A percentile compares a stretch with the other conserved stretches of the same genome.
Evolutionary conservation across 2,329 filamentous ascomycete genomes (phyloP).

Genomic region (Allantophomopsis lycopodina): DNA sequence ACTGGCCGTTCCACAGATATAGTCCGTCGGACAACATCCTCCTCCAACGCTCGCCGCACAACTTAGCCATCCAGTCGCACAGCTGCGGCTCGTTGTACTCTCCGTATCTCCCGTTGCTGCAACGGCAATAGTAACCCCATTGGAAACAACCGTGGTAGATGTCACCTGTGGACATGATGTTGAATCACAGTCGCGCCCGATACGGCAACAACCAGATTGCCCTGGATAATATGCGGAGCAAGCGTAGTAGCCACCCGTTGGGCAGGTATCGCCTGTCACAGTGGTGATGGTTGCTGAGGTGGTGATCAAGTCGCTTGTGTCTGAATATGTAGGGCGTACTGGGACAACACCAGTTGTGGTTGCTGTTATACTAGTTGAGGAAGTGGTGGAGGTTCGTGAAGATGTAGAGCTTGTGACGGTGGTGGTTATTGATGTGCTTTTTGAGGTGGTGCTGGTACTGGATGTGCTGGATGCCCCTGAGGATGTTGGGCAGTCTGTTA

Average conservation of each 20-base stretch:
- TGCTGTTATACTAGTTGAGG: constrained; percentile 19
- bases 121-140: constrained; percentile 59
- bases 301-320: constrained; percentile 20
- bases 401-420: too few relatives aligned
- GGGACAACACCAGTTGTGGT: constrained; percentile 27
- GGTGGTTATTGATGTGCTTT: neutral
- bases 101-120: constrained; percentile 31
- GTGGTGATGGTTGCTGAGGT: constrained; percentile 5
- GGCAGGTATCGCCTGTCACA: constrained; percentile 35
- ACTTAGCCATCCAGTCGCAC: constrained; percentile 67
- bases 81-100: constrained; percentile 29
- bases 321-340: constrained; percentile 30
- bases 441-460: constrained; percentile 22
- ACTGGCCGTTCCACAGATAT: constrained; percentile 56
- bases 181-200: constrained; percentile 70
- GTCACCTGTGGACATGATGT: constrained; percentile 58
- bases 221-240: constrained; percentile 71
- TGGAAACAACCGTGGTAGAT: constrained; percentile 50
- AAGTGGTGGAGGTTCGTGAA: neutral
- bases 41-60: constrained; percentile 54
- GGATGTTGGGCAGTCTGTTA: constrained; percentile 16
- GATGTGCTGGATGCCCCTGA: constrained; percentile 9
- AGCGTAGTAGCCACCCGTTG: constrained; percentile 88
- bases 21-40: constrained; percentile 76
- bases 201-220: constrained; percentile 63